phyloP scores from a whole-genome alignment of 768 basidiomycete genomes.

The Gloeostereum incarnatum region DNA sequence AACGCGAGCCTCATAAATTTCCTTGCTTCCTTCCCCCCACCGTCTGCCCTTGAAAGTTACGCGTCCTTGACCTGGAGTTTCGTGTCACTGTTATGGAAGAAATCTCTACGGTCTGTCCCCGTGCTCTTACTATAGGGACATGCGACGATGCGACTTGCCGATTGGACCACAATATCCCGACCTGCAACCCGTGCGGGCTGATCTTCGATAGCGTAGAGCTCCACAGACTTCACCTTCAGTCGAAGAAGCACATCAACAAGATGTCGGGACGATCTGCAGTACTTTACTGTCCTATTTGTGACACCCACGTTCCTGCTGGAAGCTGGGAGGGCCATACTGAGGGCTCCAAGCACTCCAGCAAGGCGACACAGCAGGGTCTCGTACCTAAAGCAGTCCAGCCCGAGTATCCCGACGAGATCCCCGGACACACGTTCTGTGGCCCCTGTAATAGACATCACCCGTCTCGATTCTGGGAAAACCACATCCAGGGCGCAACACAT shows the following conservation, averaged over 20 bases:
- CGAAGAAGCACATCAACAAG: conserved; percentile 19
- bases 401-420: conserved; percentile 14
- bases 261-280: conserved; percentile 12
- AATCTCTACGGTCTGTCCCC: conserved; percentile 29
- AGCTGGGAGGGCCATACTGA: conserved; percentile 18
- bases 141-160: conserved; percentile 23
- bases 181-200: conserved; percentile 28
- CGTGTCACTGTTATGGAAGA: no score
- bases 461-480: conserved; percentile 4
- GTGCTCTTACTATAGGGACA: conserved; percentile 22
- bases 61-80: no score
- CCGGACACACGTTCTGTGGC: conserved; percentile 15
- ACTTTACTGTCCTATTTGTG: conserved; percentile 22
- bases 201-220: conserved; percentile 15
- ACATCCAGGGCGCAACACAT: conserved; percentile 18
- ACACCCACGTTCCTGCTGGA: conserved; percentile 11
- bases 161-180: conserved; percentile 23
- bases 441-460: conserved; percentile 19
- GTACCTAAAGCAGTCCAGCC: conserved; percentile 18
- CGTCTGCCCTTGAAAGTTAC: no score
- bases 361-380: conserved; percentile 11
- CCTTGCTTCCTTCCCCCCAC: no score
- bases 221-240: conserved; percentile 19
- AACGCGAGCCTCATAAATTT: no score
- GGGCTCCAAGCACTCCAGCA: conserved; percentile 10